phyloP scores from a whole-genome alignment of 2,329 filamentous ascomycete genomes.

The Alternaria arborescens region DNA sequence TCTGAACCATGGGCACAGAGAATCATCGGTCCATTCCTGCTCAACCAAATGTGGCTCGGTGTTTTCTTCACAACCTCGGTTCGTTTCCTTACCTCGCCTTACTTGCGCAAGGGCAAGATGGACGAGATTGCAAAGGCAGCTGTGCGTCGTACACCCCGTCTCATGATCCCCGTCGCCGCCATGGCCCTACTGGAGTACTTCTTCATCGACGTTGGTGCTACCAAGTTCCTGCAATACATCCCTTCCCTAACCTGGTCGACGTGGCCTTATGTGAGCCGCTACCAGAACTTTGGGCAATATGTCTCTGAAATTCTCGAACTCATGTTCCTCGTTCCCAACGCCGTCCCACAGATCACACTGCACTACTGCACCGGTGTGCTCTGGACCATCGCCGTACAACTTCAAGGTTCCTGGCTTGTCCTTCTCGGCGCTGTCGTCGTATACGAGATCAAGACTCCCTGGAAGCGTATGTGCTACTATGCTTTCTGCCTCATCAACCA shows the following conservation, averaged over 20 bases:
- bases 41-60: conserved; percentile 59
- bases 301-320: conserved; percentile 57
- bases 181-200: conserved; percentile 59
- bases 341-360: conserved; percentile 57
- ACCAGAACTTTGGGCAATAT: conserved; percentile 54
- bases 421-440: conserved; percentile 56
- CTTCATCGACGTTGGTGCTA: conserved; percentile 56
- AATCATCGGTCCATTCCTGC: conserved; percentile 55
- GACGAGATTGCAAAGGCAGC: conserved; percentile 56
- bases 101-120: conserved; percentile 55
- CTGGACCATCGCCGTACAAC: conserved; percentile 61
- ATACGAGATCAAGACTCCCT: conserved; percentile 56
- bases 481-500: conserved; percentile 54
- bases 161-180: conserved; percentile 57
- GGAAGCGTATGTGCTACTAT: conserved; percentile 59
- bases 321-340: conserved; percentile 59
- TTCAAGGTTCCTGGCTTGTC: conserved; percentile 58
- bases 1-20: conserved; percentile 55
- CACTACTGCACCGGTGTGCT: conserved; percentile 61
- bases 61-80: conserved; percentile 60
- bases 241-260: conserved; percentile 59
- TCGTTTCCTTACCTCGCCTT: conserved; percentile 56
- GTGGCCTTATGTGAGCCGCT: conserved; percentile 57
- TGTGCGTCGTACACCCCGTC: conserved; percentile 55
- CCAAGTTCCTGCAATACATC: conserved; percentile 55